A percentile compares a stretch with the other conserved stretches of the same genome.
Conservation (phyloP, 2,329 filamentous ascomycete species). For the Hypocreales sp. region DNA sequence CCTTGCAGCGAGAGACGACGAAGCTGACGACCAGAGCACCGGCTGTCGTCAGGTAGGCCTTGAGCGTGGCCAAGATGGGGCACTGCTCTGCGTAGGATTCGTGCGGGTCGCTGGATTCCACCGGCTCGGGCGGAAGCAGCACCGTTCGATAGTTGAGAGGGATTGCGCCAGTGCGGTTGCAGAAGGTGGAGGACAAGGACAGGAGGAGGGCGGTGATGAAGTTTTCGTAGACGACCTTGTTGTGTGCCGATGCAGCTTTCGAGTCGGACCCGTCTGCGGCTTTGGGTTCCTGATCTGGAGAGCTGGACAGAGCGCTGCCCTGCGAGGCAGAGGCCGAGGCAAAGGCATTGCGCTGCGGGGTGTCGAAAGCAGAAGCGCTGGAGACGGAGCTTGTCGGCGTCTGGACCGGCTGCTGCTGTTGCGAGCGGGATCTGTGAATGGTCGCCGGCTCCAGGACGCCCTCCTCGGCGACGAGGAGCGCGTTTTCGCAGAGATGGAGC, state of each 20-base stretch:
- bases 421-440: conserved; percentile 25
- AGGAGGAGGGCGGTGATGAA: conserved; percentile 37
- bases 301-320: background rate
- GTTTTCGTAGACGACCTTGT: conserved; percentile 34
- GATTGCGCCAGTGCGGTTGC: conserved; percentile 29
- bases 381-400: conserved; percentile 32
- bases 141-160: conserved; percentile 38
- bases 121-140: conserved; percentile 21
- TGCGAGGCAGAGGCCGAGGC: conserved; percentile 5
- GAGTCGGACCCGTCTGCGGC: conserved; percentile 12
- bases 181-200: conserved; percentile 34
- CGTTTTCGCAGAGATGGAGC: conserved; percentile 28
- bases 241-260: conserved; percentile 8
- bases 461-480: conserved; percentile 29
- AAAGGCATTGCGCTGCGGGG: conserved; percentile 10
- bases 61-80: conserved; percentile 31
- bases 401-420: conserved; percentile 22
- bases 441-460: conserved; percentile 32
- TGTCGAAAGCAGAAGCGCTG: conserved; percentile 22
- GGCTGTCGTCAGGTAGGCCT: conserved; percentile 38
- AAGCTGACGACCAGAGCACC: conserved; percentile 36
- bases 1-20: conserved; percentile 29
- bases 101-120: conserved; percentile 6
- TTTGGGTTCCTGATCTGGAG: conserved; percentile 13
- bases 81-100: conserved; percentile 6